Evolutionary conservation across 2,329 filamentous ascomycete genomes (phyloP).

Genomic region (Bipolaris bicolor): DNA sequence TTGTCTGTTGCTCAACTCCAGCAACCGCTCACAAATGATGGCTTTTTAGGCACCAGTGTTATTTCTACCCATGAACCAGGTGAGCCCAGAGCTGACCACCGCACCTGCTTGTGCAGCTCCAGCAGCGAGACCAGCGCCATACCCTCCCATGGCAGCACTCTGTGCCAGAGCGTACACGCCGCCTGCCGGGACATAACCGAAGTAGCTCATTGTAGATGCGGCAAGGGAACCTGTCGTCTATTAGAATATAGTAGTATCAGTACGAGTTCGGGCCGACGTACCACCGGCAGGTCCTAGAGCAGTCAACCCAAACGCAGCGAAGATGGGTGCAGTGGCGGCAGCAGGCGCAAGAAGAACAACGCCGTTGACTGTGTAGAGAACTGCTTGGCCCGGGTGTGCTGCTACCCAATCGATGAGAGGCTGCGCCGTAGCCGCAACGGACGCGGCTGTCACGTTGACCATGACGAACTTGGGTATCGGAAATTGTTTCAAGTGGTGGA

Average conservation of each 20-base stretch:
- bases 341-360: constrained; percentile 32
- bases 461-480: neutral
- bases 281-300: constrained; percentile 30
- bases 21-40: neutral
- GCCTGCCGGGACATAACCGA: constrained; percentile 29
- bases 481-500: neutral
- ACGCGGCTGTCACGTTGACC: constrained; percentile 6
- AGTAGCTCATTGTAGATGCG: constrained; percentile 25
- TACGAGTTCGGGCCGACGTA: constrained; percentile 7
- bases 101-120: constrained; percentile 32
- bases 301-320: constrained; percentile 30
- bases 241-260: neutral
- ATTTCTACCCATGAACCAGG: constrained; percentile 16
- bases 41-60: neutral
- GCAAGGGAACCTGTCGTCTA: constrained; percentile 29
- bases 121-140: constrained; percentile 31
- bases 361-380: constrained; percentile 31
- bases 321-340: constrained; percentile 30
- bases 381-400: constrained; percentile 33
- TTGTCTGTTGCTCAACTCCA: neutral
- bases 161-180: constrained; percentile 33
- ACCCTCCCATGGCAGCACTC: constrained; percentile 45
- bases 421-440: constrained; percentile 7
- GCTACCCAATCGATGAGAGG: constrained; percentile 25
- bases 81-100: constrained; percentile 17